phyloP scores from a whole-genome alignment of 2,329 filamentous ascomycete genomes.

The Fusarium devonianum region DNA sequence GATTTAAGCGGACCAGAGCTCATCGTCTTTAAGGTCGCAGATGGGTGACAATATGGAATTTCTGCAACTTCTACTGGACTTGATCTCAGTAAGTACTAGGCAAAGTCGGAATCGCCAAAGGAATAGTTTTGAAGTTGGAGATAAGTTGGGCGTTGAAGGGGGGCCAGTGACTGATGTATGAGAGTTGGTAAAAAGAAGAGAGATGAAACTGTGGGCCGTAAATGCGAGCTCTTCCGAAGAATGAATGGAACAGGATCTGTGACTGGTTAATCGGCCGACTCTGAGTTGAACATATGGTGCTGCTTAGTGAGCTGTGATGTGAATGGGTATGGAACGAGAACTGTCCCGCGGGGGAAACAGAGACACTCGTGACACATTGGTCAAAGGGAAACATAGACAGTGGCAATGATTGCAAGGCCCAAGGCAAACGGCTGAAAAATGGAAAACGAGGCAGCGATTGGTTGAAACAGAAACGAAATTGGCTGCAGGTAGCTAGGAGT shows the following conservation, averaged over 20 bases:
- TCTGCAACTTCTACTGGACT: conserved; percentile 12
- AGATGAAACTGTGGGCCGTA: conserved; percentile 15
- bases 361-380: conserved; percentile 20
- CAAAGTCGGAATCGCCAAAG: not conserved
- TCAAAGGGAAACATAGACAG: conserved; percentile 14
- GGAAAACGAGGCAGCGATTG: conserved; percentile 14
- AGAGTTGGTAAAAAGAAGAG: conserved; percentile 5
- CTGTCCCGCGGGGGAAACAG: conserved; percentile 24
- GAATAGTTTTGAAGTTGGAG: not conserved
- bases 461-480: conserved; percentile 11
- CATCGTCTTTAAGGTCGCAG: conserved; percentile 50
- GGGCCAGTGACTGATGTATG: conserved; percentile 1
- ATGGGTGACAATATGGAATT: conserved; percentile 13
- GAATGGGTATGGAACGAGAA: conserved; percentile 14
- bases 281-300: conserved; percentile 26
- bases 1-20: conserved; percentile 60
- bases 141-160: not conserved
- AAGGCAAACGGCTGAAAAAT: conserved; percentile 6
- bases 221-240: conserved; percentile 26
- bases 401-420: conserved; percentile 5
- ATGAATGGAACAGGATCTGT: conserved; percentile 34
- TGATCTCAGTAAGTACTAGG: not conserved
- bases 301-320: conserved; percentile 18
- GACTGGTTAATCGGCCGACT: conserved; percentile 30
- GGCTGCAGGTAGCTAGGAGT: conserved; percentile 6